Conservation (phyloP, 148 eudicot species). For the Bassia scoparia region DNA sequence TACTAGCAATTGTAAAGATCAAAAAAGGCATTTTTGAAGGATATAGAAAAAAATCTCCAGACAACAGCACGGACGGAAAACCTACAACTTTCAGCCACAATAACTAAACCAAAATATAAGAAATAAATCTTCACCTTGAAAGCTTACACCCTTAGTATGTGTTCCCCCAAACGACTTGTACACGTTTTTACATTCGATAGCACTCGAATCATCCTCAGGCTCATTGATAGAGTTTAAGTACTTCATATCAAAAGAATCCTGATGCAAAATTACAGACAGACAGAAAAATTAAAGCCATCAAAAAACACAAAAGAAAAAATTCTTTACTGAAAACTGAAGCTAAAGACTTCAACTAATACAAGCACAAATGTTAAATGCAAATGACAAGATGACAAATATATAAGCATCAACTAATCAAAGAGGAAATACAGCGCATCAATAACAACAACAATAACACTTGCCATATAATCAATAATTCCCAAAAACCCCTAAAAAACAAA, state of each 20-base stretch:
- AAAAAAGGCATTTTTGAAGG: constrained; percentile 6
- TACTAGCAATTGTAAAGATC: constrained; percentile 27
- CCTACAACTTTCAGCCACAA: neutral
- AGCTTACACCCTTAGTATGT: constrained; percentile 85
- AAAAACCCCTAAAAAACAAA: neutral
- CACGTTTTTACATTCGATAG: constrained; percentile 77
- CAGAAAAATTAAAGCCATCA: neutral
- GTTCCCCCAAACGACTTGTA: constrained; percentile 85
- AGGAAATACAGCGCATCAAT: neutral
- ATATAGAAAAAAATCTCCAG: neutral
- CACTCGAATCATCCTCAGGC: constrained; percentile 73
- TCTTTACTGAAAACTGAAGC: constrained; percentile 10
- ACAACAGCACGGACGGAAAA: neutral
- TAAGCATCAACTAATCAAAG: neutral
- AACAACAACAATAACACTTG: neutral
- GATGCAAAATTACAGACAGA: constrained; percentile 7
- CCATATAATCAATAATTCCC: neutral
- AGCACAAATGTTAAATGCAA: neutral
- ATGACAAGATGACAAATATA: neutral
- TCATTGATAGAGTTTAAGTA: constrained; percentile 35
- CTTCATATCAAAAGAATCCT: constrained; percentile 46
- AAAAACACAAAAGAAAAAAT: neutral
- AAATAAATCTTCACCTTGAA: constrained; percentile 55
- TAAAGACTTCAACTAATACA: neutral
- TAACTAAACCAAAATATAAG: neutral